Percentiles rank a stretch among this genome's conserved stretches.
These are phyloP conservation scores for Zea mays DNA, from an alignment of 176 grass and related monocot species.

Conservation along the genomic window Zm-B73-REFERENCE-NAM-5.0 NC_050100.1:14874501-14875000, in stretches of 20 bases:
- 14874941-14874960: background rate
- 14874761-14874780: no score
- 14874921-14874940: background rate
- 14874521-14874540: no score
- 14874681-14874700: background rate
- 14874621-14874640: conserved; percentile 34
- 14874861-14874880: background rate
- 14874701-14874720: background rate
- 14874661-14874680: background rate
- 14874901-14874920: background rate
- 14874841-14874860: no score
- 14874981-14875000: background rate
- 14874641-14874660: background rate
- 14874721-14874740: background rate
- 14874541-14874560: no score
- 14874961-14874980: background rate
- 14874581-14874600: no score
- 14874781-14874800: no score
- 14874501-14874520: no score
- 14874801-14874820: no score
- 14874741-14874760: background rate
- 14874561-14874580: no score
- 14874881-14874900: background rate
- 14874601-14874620: no score
- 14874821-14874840: no score